phyloP scores from a whole-genome alignment of 768 basidiomycete species.

The Pholiota molesta region DNA sequence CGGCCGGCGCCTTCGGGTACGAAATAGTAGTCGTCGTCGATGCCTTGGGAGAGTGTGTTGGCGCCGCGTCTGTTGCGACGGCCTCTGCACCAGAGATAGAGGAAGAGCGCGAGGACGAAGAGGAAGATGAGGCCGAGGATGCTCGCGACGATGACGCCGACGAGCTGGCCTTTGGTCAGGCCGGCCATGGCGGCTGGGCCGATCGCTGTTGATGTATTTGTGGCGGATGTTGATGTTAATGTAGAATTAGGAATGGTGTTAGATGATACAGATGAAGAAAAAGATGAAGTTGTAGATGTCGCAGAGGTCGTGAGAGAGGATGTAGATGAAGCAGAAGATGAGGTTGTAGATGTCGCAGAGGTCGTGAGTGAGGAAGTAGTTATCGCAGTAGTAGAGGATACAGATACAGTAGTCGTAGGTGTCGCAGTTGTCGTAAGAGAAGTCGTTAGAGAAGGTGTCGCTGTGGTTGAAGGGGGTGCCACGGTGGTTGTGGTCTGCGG shows the following conservation, averaged over 20 bases:
- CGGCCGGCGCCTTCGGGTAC: conserved; percentile 39
- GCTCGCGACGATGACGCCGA: conserved; percentile 62
- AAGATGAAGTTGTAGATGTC: conserved; percentile 32
- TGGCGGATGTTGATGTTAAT: conserved; percentile 25
- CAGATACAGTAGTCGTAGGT: conserved; percentile 25
- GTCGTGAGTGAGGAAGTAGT: conserved; percentile 34
- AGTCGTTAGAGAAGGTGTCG: conserved; percentile 28
- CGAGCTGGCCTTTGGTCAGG: conserved; percentile 44
- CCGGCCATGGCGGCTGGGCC: conserved; percentile 20
- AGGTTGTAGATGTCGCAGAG: conserved; percentile 34
- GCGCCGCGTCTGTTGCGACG: conserved; percentile 43
- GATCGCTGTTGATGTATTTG: conserved; percentile 24
- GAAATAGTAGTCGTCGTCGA: conserved; percentile 42
- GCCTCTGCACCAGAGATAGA: conserved; percentile 52
- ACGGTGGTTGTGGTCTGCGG: conserved; percentile 11
- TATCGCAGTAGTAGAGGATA: conserved; percentile 32
- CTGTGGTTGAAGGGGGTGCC: conserved; percentile 29
- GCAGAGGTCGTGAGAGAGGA: conserved; percentile 31
- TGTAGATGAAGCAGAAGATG: conserved; percentile 30
- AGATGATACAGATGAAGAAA: conserved; percentile 27
- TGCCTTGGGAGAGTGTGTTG: conserved; percentile 31
- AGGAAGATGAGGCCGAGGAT: conserved; percentile 63
- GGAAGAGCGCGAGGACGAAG: conserved; percentile 50
- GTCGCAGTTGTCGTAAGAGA: conserved; percentile 34
- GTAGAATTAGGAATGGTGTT: conserved; percentile 22